Base-by-base conservation (phyloP, 805 yeast species). In the Spathaspora hagerdaliae region DNA sequence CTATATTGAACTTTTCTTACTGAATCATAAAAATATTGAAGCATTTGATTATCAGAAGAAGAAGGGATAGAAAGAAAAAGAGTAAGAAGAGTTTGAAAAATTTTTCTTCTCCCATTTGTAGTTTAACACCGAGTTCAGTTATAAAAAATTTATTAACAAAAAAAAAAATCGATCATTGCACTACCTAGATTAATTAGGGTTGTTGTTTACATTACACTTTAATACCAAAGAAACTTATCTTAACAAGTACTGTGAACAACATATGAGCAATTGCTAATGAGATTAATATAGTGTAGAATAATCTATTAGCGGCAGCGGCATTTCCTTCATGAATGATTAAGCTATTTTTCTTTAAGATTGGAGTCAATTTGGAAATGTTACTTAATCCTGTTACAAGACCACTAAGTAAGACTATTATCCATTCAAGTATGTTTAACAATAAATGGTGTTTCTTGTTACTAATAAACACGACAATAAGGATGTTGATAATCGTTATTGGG, bases 401-500 rank as follows among this genome's bases (percentile, higher is more conserved):
- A 31, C 91, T 91, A 4, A 77, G 43, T 0, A 73, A 64, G 5
- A 85, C 83, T 45, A 84, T 67, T 2, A 70, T 48, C 90, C 91
- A 85, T 60, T 85, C 82, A 29, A 85, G 66, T 3, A 76, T 55
- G 37, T 80, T 75, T 42, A 78, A 59, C 3, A 75, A 53, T 2
- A 67, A 58, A 47, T 60, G 67, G 40, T 63, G 65, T 5, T 52
- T 59, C 38, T 59, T 54, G 41, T 58, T 61, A 39, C 53, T 61
- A 6, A 75, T 66, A 27, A 82, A 63, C 4, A 83, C 60, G 1
- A 82, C 82, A 44, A 86, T 75, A 31, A 83, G 61, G 11, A 85
- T 72, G 47, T 80, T 76, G 29, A 83, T 57, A 1, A 83, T 59
- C 0, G 91, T 83, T 19, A 88, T 83, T 1, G 96, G 95, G n/a